A percentile compares a stretch with the other conserved stretches of the same genome.
Evolutionary conservation across 129 eudicot genomes (phyloP).

Genomic region (Saposhnikovia divaricata): DNA sequence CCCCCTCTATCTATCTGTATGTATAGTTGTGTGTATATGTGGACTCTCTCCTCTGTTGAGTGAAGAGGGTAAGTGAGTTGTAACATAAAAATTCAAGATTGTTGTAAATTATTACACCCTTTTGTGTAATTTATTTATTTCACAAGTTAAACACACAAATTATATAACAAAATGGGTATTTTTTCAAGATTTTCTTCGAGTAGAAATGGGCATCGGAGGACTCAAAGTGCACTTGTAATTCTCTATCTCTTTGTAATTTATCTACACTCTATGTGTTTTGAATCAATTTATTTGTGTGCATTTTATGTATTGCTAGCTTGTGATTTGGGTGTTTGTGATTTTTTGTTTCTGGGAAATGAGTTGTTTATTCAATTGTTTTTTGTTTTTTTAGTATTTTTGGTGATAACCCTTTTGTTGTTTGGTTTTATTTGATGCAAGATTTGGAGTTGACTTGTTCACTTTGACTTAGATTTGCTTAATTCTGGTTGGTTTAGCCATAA

Average conservation of each 20-base stretch:
- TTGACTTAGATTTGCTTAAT: neutral
- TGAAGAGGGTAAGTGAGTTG: neutral
- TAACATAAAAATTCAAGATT: neutral
- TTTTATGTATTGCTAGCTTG: neutral
- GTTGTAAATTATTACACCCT: neutral
- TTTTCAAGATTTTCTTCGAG: constrained; percentile 71
- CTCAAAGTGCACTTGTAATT: constrained; percentile 81
- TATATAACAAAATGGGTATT: constrained; percentile 38
- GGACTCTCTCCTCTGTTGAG: neutral
- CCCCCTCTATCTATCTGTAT: neutral
- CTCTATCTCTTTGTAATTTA: neutral
- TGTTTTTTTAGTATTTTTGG: neutral
- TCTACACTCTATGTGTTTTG: neutral
- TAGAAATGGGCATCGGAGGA: constrained; percentile 63
- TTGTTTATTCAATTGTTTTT: neutral
- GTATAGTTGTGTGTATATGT: neutral
- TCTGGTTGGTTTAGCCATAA: neutral
- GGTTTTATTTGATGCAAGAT: neutral
- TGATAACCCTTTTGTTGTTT: neutral
- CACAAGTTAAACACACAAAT: neutral
- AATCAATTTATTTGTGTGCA: neutral
- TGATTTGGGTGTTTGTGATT: constrained; percentile 5
- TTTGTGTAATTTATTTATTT: neutral
- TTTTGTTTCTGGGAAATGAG: neutral
- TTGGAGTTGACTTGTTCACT: neutral